Base-by-base conservation (phyloP, 345 rosid species). In the Arabis alpina region DNA sequence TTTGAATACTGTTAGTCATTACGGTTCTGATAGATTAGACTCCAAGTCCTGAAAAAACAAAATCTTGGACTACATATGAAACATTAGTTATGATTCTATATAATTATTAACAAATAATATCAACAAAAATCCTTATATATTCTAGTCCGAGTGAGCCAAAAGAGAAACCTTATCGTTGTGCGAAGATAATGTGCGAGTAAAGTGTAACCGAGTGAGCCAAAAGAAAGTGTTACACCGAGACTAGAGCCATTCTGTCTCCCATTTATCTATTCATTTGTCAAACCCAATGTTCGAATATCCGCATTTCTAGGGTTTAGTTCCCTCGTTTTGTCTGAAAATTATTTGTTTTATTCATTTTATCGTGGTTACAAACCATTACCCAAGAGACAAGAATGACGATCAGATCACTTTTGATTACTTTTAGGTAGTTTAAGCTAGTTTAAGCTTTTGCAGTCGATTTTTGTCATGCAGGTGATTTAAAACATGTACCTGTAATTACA, bases 141-240 rank as follows among this genome's bases (percentile, higher is more conserved):
- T 19, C 1, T 19, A 19, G 23, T 19, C 23, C 23, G 23, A 19
- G 23, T 19, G 23, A 19, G 23, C 23, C 23, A 19, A 19, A 19
- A 19, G 39, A 24, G 36, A 68, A 23, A 48, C 39, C 48, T 55
- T 12, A 36, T n/a, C 12, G 4, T 36, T 44, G 57, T 9, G 43
- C 9, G 16, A 42, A 52, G 60, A 66, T 34, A 40, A 52, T 50
- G 66, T 42, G 63, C 2, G 58, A 15, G 43, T 25, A 60, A 73
- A 74, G 64, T 60, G 64, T 53, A 14, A 61, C 59, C 80, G 75
- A 78, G 79, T 32, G 36, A 6, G 8, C 8, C 36, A 32, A 32
- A 32, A 32, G 36, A 32, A 32, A 74, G 64, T 60, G 63, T 61
- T 24, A 53, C 73, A 72, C 63, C 80, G 75, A 78, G 79, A 78